These are phyloP conservation scores for Lepidopterella palustris DNA, from an alignment of 495 filamentous ascomycete species.

Conservation along the genomic window DNA sequence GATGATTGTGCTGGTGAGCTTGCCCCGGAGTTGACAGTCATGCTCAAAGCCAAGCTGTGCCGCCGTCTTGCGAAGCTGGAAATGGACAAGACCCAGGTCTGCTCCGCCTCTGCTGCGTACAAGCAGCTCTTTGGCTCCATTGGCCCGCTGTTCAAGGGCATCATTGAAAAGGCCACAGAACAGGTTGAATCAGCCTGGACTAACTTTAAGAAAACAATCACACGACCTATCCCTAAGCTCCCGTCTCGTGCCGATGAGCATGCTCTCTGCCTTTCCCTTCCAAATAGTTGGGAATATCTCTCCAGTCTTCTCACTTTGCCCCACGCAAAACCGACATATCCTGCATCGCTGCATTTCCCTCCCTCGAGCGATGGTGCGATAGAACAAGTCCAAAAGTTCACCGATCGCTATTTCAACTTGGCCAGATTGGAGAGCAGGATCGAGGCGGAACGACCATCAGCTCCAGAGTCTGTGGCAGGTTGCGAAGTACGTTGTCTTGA, in stretches of 20 bases:
- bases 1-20: conserved; percentile 32
- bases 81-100: conserved; percentile 26
- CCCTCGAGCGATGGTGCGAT: conserved; percentile 6
- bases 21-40: conserved; percentile 29
- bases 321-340: neutral
- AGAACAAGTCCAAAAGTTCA: conserved; percentile 25
- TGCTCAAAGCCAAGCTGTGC: conserved; percentile 48
- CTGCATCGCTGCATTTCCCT: conserved; percentile 6
- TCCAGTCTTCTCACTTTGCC: conserved; percentile 22
- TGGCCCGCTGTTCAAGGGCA: conserved; percentile 26
- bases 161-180: conserved; percentile 31
- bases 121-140: conserved; percentile 19
- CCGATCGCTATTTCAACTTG: conserved; percentile 29
- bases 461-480: neutral
- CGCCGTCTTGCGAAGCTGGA: conserved; percentile 54
- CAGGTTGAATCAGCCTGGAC: conserved; percentile 33
- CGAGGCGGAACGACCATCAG: neutral
- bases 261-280: conserved; percentile 39
- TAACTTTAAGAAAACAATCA: conserved; percentile 29
- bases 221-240: conserved; percentile 36
- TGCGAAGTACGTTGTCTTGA: conserved; percentile 30
- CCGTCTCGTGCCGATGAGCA: conserved; percentile 33
- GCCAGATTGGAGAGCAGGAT: conserved; percentile 30
- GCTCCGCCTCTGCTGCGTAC: conserved; percentile 8
- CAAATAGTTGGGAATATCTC: conserved; percentile 43